phyloP scores from a whole-genome alignment of 2,329 filamentous ascomycete species.

The Coniosporium tulheliwenetii region DNA sequence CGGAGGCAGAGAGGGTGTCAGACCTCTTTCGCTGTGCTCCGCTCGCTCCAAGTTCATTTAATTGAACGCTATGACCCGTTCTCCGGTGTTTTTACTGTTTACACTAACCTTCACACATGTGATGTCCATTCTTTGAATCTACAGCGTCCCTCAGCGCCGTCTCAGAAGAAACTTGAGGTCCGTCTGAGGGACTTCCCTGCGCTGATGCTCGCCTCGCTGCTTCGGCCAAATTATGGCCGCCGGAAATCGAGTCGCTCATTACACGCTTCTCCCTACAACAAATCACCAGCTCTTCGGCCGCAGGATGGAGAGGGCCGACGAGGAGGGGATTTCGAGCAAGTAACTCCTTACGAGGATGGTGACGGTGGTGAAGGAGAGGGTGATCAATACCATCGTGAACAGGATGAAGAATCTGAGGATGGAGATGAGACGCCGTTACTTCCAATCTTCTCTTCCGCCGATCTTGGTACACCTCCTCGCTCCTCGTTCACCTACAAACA shows the following conservation, averaged over 20 bases:
- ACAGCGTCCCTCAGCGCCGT: too few relatives aligned
- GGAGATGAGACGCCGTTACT: slow-evolving; percentile 39
- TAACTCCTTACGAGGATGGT: slow-evolving; percentile 17
- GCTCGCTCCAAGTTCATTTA: too few relatives aligned
- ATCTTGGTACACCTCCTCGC: slow-evolving; percentile 44
- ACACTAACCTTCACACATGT: too few relatives aligned
- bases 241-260: slow-evolving; percentile 10
- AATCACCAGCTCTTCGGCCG: slow-evolving; percentile 6
- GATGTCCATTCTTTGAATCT: too few relatives aligned
- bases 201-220: slow-evolving; percentile 19
- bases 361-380: slow-evolving; percentile 23
- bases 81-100: too few relatives aligned
- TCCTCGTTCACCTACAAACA: neutral
- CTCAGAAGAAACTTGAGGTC: neutral
- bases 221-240: slow-evolving; percentile 16
- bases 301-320: too few relatives aligned
- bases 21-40: too few relatives aligned
- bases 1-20: too few relatives aligned
- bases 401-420: slow-evolving; percentile 26
- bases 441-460: slow-evolving; percentile 65
- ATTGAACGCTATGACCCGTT: too few relatives aligned
- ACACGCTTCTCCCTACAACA: slow-evolving; percentile 5
- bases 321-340: too few relatives aligned
- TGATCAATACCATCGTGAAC: slow-evolving; percentile 16
- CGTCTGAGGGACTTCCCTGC: neutral